Conservation (phyloP, 2,329 filamentous ascomycete species). For the Botrytis deweyae region DNA sequence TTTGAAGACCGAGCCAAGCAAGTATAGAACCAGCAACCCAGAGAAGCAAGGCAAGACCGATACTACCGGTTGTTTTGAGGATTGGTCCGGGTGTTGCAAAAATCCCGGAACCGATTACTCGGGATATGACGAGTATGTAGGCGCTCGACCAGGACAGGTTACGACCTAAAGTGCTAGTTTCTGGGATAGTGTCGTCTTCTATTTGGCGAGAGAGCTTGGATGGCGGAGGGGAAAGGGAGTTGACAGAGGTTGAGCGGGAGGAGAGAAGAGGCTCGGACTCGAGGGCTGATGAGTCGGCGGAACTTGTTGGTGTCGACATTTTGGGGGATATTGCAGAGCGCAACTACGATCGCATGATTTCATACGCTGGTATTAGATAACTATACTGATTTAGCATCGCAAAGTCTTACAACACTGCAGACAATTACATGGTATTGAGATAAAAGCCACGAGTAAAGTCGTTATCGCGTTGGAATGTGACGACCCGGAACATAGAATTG, state of each 20-base stretch:
- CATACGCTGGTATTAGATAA: not conserved
- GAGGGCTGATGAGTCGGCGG: conserved; percentile 6
- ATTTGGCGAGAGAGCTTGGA: conserved; percentile 25
- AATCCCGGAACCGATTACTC: conserved; percentile 35
- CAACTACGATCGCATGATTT: not conserved
- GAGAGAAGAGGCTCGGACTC: conserved; percentile 25
- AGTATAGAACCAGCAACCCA: conserved; percentile 53
- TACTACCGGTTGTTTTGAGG: conserved; percentile 63
- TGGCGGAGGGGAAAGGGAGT: not conserved
- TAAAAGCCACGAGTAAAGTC: too few relatives aligned
- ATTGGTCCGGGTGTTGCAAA: conserved; percentile 60
- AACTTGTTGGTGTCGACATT: not conserved
- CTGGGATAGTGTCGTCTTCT: conserved; percentile 59
- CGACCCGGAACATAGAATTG: not conserved
- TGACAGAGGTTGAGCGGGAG: conserved; percentile 23
- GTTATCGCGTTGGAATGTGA: conserved; percentile 7
- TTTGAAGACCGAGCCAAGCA: conserved; percentile 45
- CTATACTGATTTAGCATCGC: not conserved
- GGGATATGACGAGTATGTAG: conserved; percentile 37
- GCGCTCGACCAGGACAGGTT: conserved; percentile 34
- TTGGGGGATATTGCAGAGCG: not conserved
- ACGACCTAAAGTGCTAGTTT: conserved; percentile 58
- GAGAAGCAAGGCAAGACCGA: conserved; percentile 53
- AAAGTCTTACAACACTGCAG: not conserved
- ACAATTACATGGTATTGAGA: not conserved